A percentile compares a stretch with the other conserved stretches of the same genome.
phyloP scores from a whole-genome alignment of 768 basidiomycete species.

The Tephrocybe sp. region DNA sequence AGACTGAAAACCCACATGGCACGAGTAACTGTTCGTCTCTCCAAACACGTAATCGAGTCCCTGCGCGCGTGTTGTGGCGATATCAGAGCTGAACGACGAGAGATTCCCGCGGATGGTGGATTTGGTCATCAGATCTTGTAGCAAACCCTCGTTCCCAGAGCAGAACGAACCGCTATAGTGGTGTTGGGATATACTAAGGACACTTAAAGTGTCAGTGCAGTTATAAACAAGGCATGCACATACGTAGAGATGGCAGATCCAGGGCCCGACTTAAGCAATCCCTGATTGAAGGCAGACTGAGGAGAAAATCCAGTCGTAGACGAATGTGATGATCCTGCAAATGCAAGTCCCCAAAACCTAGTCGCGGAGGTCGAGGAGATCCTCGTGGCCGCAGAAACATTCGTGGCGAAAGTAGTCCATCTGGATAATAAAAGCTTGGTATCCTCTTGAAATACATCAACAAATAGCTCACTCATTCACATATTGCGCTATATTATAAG shows the following conservation, averaged over 20 bases:
- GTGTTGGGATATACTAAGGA: constrained; percentile 50
- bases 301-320: constrained; percentile 51
- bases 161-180: constrained; percentile 63
- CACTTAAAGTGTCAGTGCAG: background rate
- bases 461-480: constrained; percentile 42
- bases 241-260: constrained; percentile 55
- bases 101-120: constrained; percentile 54
- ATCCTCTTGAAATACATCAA: background rate
- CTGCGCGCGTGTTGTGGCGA: constrained; percentile 41
- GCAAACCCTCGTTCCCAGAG: constrained; percentile 45
- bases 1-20: constrained; percentile 28
- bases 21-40: constrained; percentile 54
- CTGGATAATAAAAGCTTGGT: background rate
- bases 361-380: constrained; percentile 35
- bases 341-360: constrained; percentile 47
- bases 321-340: constrained; percentile 48
- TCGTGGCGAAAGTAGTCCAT: constrained; percentile 38
- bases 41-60: constrained; percentile 63
- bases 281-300: constrained; percentile 51
- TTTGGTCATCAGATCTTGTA: constrained; percentile 69
- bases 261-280: constrained; percentile 40
- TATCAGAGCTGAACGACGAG: constrained; percentile 48
- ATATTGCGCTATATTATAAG: constrained; percentile 44
- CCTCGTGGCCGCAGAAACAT: constrained; percentile 38
- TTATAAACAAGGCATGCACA: constrained; percentile 16